Base-by-base conservation (phyloP, 1,284 basidiomycete genomes). In the Austroboletus olivaceoglutinosus region DNA sequence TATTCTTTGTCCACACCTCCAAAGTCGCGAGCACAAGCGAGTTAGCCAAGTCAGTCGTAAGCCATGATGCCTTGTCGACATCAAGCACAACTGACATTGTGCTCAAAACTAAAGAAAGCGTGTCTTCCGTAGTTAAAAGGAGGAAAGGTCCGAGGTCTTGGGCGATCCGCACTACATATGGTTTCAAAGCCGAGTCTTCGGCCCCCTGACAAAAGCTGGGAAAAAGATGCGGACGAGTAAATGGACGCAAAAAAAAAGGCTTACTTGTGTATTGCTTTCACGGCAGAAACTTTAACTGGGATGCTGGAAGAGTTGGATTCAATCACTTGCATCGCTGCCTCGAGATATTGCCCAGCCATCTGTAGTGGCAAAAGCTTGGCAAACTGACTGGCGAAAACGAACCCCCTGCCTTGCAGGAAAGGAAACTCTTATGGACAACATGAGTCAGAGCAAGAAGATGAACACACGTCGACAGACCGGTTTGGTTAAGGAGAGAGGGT, bases 331-430 rank as follows among this genome's bases (percentile, higher is more conserved):
- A 96, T 78, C 0, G 94, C 91, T 7, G 91, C 91, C 21, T 88
- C 82, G 30, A 99, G 76, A 64, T 98, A 98, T 63, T 93, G 90
- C 2, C 81, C 80, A 2, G 88, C 85, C 38, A 93, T 75, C 48
- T 84, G 76, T 2, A 76, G 59, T 0, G 92, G 88, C 9, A 98
- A 75, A 4, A 86, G 70, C 52, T 83, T 82, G 1, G 91, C 82
- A 62, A 86, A 98, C 65, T 95, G 89, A 61, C 91, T 93, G 0
- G 93, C 93, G 62, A 98, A 96, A 36, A 98, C 91, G 56, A 98
- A 97, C 2, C 86, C 90, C 50, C 96, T 81, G 10, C 96, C 97
- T 70, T 97, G 94, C 43, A 99, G 71, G 78, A 98, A 98, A 0
- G 93, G 90, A 47, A 78, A 80, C 15, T 90, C 93, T 92, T 54